phyloP scores from a whole-genome alignment of 73 alveolate genomes.

The Tetrahymena thermophila region DNA sequence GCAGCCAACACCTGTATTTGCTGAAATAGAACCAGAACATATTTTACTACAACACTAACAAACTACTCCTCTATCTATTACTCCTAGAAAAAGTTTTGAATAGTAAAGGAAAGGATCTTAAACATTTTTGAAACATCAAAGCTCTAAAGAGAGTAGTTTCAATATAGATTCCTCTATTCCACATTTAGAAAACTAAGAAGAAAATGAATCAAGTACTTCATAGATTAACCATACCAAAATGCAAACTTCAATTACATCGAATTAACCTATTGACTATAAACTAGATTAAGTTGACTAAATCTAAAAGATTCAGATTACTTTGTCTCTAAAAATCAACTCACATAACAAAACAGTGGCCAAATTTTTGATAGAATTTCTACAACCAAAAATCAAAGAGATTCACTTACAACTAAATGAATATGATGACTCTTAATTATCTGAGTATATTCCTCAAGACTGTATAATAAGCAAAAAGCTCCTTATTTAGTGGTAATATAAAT shows the following conservation, averaged over 20 bases:
- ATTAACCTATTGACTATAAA: neutral
- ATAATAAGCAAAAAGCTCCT: neutral
- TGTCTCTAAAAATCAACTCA: neutral
- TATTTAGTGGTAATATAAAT: neutral
- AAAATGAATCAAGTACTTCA: neutral
- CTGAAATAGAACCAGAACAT: neutral
- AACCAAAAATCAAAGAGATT: neutral
- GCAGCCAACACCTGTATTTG: neutral
- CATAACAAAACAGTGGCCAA: neutral
- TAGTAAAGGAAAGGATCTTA: neutral
- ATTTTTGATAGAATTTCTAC: neutral
- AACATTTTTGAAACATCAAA: neutral
- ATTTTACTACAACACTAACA: neutral
- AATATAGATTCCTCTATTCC: neutral
- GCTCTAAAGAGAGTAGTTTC: neutral
- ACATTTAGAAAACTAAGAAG: neutral
- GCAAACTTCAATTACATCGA: neutral
- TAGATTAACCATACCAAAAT: neutral
- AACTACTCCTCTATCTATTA: neutral
- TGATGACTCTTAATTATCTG: neutral
- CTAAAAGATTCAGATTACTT: neutral
- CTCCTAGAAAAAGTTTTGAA: neutral
- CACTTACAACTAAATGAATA: neutral
- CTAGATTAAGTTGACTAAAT: neutral
- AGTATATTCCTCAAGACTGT: neutral